These are phyloP conservation scores for Penicillium diatomitis DNA, from an alignment of 495 filamentous ascomycete genomes.

Conservation along the genomic window DNA sequence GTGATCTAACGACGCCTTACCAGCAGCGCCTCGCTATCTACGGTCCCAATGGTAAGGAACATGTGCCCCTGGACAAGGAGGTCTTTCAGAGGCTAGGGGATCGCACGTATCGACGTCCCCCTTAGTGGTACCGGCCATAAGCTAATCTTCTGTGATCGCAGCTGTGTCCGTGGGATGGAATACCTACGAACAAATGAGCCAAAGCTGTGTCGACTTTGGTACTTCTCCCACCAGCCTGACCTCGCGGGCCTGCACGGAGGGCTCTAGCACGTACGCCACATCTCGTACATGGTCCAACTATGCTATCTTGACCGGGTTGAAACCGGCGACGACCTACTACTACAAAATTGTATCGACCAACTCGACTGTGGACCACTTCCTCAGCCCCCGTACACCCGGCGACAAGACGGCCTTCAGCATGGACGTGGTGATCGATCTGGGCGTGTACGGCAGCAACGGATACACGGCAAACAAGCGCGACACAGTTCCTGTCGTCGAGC, in stretches of 20 bases:
- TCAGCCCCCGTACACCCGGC: constrained; percentile 43
- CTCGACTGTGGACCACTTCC: constrained; percentile 45
- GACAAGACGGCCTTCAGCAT: constrained; percentile 37
- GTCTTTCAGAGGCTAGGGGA: no score
- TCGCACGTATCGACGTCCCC: no score
- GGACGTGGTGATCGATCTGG: constrained; percentile 45
- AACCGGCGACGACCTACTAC: constrained; percentile 42
- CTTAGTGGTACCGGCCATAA: no score
- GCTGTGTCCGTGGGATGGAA: constrained; percentile 51
- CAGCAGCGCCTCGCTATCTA: constrained; percentile 52
- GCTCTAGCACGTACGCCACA: constrained; percentile 38
- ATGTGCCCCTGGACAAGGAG: no score
- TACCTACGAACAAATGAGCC: constrained; percentile 30
- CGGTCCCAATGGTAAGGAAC: constrained; percentile 39
- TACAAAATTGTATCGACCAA: constrained; percentile 49
- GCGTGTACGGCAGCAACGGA: constrained; percentile 48
- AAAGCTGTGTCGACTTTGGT: constrained; percentile 39
- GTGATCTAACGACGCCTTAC: constrained; percentile 45
- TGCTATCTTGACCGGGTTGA: constrained; percentile 31
- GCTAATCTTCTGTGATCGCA: constrained; percentile 8
- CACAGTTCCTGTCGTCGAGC: constrained; percentile 41
- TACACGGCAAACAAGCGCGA: constrained; percentile 48
- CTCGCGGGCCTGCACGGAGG: constrained; percentile 22
- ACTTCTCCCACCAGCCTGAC: constrained; percentile 19
- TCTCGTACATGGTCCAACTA: constrained; percentile 45